Percentiles rank a stretch among this genome's conserved stretches.
These are phyloP conservation scores for Lantana camara DNA, from an alignment of 257 asterid genomes.

Conservation along the genomic window DNA sequence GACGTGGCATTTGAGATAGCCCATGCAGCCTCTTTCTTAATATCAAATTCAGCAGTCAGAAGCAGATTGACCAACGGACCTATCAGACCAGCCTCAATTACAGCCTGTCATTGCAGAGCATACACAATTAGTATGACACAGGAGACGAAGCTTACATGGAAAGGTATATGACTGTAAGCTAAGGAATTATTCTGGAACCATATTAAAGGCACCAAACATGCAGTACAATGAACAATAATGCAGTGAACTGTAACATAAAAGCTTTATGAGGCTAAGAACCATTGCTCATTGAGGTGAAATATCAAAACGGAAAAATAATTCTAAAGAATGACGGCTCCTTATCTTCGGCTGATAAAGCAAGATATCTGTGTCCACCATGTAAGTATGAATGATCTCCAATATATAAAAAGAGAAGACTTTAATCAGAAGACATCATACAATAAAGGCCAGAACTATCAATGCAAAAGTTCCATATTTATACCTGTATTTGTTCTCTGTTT, in stretches of 20 bases:
- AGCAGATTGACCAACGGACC: slow-evolving; percentile 77
- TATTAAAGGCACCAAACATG: background rate
- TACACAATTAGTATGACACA: background rate
- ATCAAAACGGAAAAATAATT: background rate
- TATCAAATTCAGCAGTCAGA: slow-evolving; percentile 84
- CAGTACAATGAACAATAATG: background rate
- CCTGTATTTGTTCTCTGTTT: slow-evolving; percentile 87
- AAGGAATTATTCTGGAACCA: background rate
- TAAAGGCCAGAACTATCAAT: slow-evolving; percentile 9
- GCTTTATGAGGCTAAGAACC: background rate
- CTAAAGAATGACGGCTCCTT: too few relatives aligned
- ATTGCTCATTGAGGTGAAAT: background rate
- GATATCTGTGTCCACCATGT: background rate
- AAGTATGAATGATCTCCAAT: background rate
- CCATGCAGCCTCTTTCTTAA: slow-evolving; percentile 98
- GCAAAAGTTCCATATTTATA: slow-evolving; percentile 16
- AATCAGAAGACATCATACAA: slow-evolving; percentile 4
- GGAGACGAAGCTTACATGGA: background rate
- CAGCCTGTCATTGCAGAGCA: slow-evolving; percentile 59
- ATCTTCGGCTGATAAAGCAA: background rate
- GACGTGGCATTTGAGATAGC: slow-evolving; percentile 95
- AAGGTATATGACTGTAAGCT: background rate
- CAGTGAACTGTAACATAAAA: slow-evolving; percentile 8
- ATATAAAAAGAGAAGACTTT: background rate
- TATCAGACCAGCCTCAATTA: slow-evolving; percentile 76